Conservation (phyloP, 2,329 filamentous ascomycete species). For the Gliomastix tumulicola region DNA sequence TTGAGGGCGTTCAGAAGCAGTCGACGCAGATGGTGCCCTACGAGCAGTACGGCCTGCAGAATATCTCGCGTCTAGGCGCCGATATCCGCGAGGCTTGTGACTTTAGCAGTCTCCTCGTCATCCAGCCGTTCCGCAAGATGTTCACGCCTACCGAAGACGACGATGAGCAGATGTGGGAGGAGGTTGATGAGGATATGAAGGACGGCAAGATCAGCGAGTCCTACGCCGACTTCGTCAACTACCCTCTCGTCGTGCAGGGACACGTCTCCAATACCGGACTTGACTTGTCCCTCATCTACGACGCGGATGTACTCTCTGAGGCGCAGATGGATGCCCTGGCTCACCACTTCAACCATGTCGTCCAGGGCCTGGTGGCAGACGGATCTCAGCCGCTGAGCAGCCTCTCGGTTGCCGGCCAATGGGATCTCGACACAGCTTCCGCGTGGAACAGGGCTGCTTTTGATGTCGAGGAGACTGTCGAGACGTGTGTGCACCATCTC, state of each 20-base stretch:
- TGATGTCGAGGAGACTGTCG: neutral
- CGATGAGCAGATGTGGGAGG: neutral
- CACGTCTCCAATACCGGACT: constrained; percentile 1
- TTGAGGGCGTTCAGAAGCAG: neutral
- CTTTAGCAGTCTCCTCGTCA: constrained; percentile 4
- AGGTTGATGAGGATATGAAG: constrained; percentile 15
- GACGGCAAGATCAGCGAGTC: too few relatives aligned
- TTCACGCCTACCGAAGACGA: neutral
- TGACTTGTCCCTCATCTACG: constrained; percentile 3
- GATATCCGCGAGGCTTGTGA: constrained; percentile 3
- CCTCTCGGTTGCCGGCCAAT: neutral
- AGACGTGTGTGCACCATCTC: neutral
- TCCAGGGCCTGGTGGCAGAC: constrained; percentile 1
- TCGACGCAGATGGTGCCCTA: constrained; percentile 6
- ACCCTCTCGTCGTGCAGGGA: constrained; percentile 5
- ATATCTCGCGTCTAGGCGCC: constrained; percentile 1
- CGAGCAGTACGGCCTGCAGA: constrained; percentile 12
- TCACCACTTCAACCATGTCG: constrained; percentile 3
- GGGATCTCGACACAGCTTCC: neutral
- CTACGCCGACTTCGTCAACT: constrained; percentile 7
- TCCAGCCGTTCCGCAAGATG: constrained; percentile 3
- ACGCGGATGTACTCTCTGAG: neutral
- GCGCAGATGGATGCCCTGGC: neutral
- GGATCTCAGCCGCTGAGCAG: neutral
- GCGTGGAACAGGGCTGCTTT: constrained; percentile 11